Percentiles rank a stretch among this genome's conserved stretches.
Evolutionary conservation across 2,329 filamentous ascomycete genomes (phyloP).

Genomic region (Neopestalotiopsis clavispora): DNA sequence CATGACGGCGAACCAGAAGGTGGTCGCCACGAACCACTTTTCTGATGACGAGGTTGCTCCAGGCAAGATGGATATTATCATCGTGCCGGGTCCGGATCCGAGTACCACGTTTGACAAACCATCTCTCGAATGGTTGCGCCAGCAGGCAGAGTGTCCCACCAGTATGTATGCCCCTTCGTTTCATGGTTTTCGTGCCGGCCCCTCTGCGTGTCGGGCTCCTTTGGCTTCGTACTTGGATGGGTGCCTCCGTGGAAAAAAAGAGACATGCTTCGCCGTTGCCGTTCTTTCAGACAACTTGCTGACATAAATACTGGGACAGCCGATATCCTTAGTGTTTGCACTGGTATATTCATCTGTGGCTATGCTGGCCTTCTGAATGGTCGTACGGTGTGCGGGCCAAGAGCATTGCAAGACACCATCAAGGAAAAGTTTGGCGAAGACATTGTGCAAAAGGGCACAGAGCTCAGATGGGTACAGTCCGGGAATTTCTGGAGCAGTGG

Average conservation of each 20-base stretch:
- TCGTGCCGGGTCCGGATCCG: conserved; percentile 57
- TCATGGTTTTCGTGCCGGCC: too few species aligned
- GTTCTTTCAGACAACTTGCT: background rate
- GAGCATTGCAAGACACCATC: conserved; percentile 47
- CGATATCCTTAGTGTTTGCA: conserved; percentile 58
- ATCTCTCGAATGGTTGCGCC: conserved; percentile 47
- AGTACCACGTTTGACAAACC: conserved; percentile 34
- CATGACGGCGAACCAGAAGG: conserved; percentile 44
- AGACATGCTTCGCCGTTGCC: too few species aligned
- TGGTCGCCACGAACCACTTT: conserved; percentile 49
- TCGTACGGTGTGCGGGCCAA: conserved; percentile 51
- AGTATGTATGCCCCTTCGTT: conserved; percentile 21
- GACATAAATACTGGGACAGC: conserved; percentile 23
- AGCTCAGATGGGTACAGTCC: conserved; percentile 55
- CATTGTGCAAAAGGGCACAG: conserved; percentile 47
- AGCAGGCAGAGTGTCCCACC: conserved; percentile 41
- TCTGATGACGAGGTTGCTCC: conserved; percentile 51
- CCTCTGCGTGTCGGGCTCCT: too few species aligned
- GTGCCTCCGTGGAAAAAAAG: too few species aligned
- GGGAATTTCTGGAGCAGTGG: conserved; percentile 61
- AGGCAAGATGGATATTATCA: conserved; percentile 54
- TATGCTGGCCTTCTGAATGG: conserved; percentile 53
- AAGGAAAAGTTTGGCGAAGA: conserved; percentile 42
- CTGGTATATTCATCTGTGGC: conserved; percentile 53
- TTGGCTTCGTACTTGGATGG: too few species aligned